Base-by-base conservation (phyloP, 306 rosid species). In the Quercus cerris region DNA sequence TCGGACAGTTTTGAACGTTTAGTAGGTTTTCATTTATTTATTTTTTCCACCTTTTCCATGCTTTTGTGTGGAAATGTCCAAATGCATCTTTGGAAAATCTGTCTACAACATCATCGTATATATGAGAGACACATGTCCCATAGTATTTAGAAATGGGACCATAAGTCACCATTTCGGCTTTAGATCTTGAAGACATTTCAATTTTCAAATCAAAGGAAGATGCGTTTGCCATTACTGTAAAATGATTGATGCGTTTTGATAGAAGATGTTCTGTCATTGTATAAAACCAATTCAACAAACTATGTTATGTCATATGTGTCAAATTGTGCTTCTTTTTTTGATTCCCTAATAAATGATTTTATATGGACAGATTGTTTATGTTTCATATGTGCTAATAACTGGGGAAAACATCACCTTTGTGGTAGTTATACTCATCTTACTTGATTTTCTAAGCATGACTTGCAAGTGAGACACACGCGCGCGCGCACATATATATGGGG, bases 91-190 rank as follows among this genome's bases (percentile, higher is more conserved):
- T 41, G 52, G 10, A 77, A 76, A 8, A 81, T 76, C 70, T 66
- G 33, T 41, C 38, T 64, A 80, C 72, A 38, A 63, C 74, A 28
- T 51, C 4, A 49, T 74, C 76, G 12, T 77, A 52, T 51, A 75
- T 27, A 80, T 59, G 64, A 25, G 77, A 63, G 85, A 82, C 88
- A 84, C 76, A 22, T 79, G 90, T 75, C 67, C 18, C 75, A 10
- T 62, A 49, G 59, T 12, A 6, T 10, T 57, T 61, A 71, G 33
- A 72, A 7, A 20, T 70, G 56, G 9, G n/a, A 56, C 49, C 2
- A 2, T 72, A 79, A 81, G 70, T 81, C 86, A 75, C 80, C 71
- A 81, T 41, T 83, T 52, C 56, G 84, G 84, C 86, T 78, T 78
- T 67, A 55, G 75, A 31, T 76, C 74, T 73, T 28, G 69, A 62